Evolutionary conservation across 768 basidiomycete species (phyloP).

Genomic region (Lentinula boryana): DNA sequence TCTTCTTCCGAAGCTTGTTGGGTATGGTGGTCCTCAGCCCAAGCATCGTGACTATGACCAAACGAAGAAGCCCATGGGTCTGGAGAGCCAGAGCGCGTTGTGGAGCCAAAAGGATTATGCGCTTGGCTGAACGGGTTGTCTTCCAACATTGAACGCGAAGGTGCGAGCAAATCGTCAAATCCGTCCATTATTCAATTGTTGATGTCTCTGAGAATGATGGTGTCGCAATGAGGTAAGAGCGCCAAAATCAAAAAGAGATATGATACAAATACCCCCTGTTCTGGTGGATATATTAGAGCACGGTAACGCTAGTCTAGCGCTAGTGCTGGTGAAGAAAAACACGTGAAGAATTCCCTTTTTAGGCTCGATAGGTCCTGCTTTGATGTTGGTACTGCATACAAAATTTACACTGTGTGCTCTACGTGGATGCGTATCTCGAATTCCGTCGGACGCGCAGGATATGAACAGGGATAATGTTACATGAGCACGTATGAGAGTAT

Average conservation of each 20-base stretch:
- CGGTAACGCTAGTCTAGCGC: not conserved
- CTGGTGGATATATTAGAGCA: no score
- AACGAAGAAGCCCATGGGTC: conserved; percentile 74
- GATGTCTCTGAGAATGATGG: not conserved
- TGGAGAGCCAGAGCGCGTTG: conserved; percentile 53
- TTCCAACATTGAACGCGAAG: conserved; percentile 57
- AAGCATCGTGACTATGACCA: conserved; percentile 15
- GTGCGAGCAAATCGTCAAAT: conserved; percentile 70
- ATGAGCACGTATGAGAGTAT: not conserved
- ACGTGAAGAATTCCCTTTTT: not conserved
- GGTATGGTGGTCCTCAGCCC: not conserved
- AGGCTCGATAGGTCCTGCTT: not conserved
- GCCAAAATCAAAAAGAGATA: no score
- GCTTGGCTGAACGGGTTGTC: conserved; percentile 68
- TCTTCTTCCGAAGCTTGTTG: conserved; percentile 2
- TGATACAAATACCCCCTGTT: no score
- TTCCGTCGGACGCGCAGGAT: not conserved
- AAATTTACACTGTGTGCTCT: not conserved
- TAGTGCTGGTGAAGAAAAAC: not conserved
- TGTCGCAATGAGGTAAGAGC: not conserved
- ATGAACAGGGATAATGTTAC: not conserved
- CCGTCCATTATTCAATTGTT: conserved; percentile 46
- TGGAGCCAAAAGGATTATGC: conserved; percentile 39
- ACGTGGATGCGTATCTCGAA: not conserved
- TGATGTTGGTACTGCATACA: not conserved